These are phyloP conservation scores for Calonectria pseudoreteaudii DNA, from an alignment of 2,329 filamentous ascomycete genomes.

Conservation along the genomic window DNA sequence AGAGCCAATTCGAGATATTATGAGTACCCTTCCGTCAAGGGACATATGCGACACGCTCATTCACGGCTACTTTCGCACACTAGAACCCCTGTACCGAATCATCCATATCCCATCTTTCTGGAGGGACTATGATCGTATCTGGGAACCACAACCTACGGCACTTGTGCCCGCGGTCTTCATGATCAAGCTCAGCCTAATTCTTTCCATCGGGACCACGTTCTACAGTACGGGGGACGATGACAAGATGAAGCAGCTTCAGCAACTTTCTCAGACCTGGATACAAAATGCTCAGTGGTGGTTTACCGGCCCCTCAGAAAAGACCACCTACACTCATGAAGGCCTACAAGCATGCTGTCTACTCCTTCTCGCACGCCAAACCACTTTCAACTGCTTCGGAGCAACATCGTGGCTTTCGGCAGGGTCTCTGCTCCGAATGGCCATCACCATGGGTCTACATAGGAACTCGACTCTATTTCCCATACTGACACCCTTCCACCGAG, in stretches of 20 bases:
- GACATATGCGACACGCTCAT: constrained; percentile 36
- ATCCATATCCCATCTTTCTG: constrained; percentile 39
- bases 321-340: constrained; percentile 40
- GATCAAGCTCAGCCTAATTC: constrained; percentile 36
- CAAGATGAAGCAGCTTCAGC: constrained; percentile 27
- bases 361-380: constrained; percentile 39
- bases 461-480: constrained; percentile 36
- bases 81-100: constrained; percentile 42
- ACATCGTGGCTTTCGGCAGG: constrained; percentile 42
- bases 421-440: constrained; percentile 39
- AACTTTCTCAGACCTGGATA: constrained; percentile 39
- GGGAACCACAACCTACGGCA: constrained; percentile 23
- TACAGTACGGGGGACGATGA: constrained; percentile 26
- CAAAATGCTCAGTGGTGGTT: constrained; percentile 45
- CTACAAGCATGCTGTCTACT: constrained; percentile 41
- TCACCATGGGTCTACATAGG: constrained; percentile 43
- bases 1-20: constrained; percentile 33
- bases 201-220: constrained; percentile 41
- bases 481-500: constrained; percentile 33
- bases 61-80: constrained; percentile 39
- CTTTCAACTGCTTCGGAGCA: constrained; percentile 41
- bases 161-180: constrained; percentile 31
- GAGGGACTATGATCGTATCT: constrained; percentile 37
- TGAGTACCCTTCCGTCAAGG: constrained; percentile 32
- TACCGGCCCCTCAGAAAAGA: constrained; percentile 39